Conservation (phyloP, 345 rosid genomes). For the Gossypium anomalum region DNA sequence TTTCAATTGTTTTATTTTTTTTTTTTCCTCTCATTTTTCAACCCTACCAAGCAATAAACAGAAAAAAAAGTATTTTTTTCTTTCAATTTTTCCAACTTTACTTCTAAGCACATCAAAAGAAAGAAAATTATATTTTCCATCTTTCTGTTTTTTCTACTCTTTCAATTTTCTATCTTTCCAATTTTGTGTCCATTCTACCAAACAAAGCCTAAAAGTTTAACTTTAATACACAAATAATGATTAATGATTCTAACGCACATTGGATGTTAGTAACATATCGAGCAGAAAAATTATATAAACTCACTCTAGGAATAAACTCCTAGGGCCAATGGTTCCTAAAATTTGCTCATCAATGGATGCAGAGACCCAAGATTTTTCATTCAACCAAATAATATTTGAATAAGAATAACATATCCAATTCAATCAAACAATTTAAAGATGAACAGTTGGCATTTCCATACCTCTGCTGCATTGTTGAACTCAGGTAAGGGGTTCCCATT, state of each 20-base stretch:
- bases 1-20: too few species aligned
- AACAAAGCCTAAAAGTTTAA: neutral
- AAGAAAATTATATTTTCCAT: too few species aligned
- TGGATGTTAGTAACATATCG: neutral
- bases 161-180: too few species aligned
- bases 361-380: neutral
- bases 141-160: too few species aligned
- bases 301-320: neutral
- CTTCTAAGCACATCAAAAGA: too few species aligned
- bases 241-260: neutral
- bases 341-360: neutral
- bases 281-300: neutral
- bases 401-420: neutral
- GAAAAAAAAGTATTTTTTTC: too few species aligned
- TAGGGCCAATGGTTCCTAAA: neutral
- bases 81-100: too few species aligned
- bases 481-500: constrained; percentile 77
- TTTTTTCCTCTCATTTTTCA: too few species aligned
- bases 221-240: neutral
- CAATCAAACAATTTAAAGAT: neutral
- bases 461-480: constrained; percentile 92
- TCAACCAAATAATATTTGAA: neutral
- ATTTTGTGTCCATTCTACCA: too few species aligned
- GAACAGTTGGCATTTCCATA: neutral
- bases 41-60: too few species aligned